Base-by-base conservation (phyloP, 345 rosid species). In the Turritis glabra region DNA sequence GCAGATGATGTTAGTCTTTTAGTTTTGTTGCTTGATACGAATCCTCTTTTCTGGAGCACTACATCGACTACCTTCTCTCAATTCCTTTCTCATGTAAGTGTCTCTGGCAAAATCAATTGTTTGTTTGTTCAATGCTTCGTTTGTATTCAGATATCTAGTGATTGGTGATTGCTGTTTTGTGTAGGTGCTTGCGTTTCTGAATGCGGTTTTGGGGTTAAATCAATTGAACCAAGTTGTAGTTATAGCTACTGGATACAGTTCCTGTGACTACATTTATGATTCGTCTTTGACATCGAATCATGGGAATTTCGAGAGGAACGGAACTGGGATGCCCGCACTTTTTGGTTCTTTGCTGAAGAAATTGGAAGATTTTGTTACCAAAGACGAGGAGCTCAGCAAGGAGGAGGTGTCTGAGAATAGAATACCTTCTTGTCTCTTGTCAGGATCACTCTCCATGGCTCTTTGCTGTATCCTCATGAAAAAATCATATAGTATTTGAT, bases 371-470 rank as follows among this genome's bases (percentile, higher is more conserved):
- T 94, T 94, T 83, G 55, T 85, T 76, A 59, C 40, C 19, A 82
- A 64, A 75, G 97, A 94, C 58, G 98, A 91, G 80, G 69, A 85
- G 57, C 83, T 87, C 54, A 77, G 77, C 38, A 87, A 52, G 17
- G 74, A 59, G 23, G 77, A 78, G 30, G 82, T 73, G 46, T 17
- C 77, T 6, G 86, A 64, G 26, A 80, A 88, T 64, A 79, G 80
- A 76, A 65, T 83, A 26, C 73, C 77, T 33, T 89, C 89, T 71
- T 91, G 96, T 11, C 78, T 94, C 72, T 83, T 91, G 59, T 91
- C 98, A 1, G 98, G 97, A 25, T 86, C 98, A 46, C 82, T 91
- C 72, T 94, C 98, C 46, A 90, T 90, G 97, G 96, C 98, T 72
- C 96, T 91, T 77, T 91, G 98, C 69, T 91, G 97, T 94, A 94